A percentile compares a stretch with the other conserved stretches of the same genome.
Evolutionary conservation across 2,329 filamentous ascomycete genomes (phyloP).

Genomic region (Fusarium redolens): DNA sequence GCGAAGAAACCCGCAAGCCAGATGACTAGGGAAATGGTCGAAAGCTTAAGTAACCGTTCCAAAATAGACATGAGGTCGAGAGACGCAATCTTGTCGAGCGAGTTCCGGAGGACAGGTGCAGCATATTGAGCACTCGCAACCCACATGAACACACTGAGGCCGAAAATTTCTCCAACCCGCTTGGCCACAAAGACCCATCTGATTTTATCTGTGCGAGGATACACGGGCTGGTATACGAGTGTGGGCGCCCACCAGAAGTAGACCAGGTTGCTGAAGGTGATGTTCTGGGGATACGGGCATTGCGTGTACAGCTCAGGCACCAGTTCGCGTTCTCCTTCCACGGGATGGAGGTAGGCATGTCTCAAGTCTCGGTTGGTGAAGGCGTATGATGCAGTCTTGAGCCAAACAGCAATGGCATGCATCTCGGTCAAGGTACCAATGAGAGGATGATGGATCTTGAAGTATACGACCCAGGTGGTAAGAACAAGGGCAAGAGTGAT

Average conservation of each 20-base stretch:
- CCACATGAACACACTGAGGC: conserved; percentile 91
- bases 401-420: conserved; percentile 94
- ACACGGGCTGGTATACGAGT: conserved; percentile 95
- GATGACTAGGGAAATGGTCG: conserved; percentile 93
- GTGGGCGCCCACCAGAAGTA: conserved; percentile 99
- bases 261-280: conserved; percentile 85
- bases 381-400: conserved; percentile 96
- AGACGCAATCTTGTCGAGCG: conserved; percentile 84
- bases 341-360: conserved; percentile 86
- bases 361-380: conserved; percentile 96
- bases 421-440: conserved; percentile 92
- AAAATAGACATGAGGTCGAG: conserved; percentile 84
- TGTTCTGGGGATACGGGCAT: conserved; percentile 91
- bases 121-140: conserved; percentile 95
- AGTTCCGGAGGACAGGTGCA: conserved; percentile 88
- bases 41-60: conserved; percentile 93
- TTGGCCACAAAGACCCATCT: conserved; percentile 91
- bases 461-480: conserved; percentile 89
- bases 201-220: conserved; percentile 84
- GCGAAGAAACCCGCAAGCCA: conserved; percentile 99
- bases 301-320: conserved; percentile 84
- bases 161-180: conserved; percentile 80
- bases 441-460: conserved; percentile 88
- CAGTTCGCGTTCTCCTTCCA: conserved; percentile 72
- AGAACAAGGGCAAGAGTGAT: conserved; percentile 83